Evolutionary conservation across 768 basidiomycete genomes (phyloP), one percentile per base, ranked within the genome.

Genomic region (Suillus luteus): DNA sequence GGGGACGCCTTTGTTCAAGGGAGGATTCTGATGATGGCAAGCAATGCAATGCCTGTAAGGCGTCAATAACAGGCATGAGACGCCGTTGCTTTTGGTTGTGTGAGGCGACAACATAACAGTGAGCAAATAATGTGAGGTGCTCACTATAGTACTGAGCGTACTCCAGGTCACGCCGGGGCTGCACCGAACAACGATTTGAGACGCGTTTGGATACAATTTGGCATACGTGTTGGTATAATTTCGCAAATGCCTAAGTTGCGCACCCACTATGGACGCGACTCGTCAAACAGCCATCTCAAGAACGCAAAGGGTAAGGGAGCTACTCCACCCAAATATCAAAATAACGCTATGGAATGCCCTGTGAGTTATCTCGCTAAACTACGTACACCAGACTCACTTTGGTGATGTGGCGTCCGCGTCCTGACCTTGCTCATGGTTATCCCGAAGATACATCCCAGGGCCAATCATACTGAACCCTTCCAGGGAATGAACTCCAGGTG

Each of bases 291-390:
- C 9, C 17, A 52, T 15, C 38, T 24, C 11, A 48, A 1, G 41
- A 11, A 55, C 24, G 9, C 14, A 24, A 37, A n/a, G 38, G 24
- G 33, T 14, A 15, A 35, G 27, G 27, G 35, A 15, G 9, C 66
- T 38, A 73, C 73, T 69, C 73, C 74, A 73, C n/a, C 74, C 74
- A n/a, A 73, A 74, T 14, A 73, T 68, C 14, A 73, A 67, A 57
- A 73, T 72, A 8, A 75, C 65, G 15, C 73, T 73, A 49, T 8
- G 17, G 14, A 49, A 41, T 44, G 5, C 0, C 1, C 61, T 6
- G 49, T 72, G 33, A 64, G 52, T 5, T 27, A 17, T 40, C 9
- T 7, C 10, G 55, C 15, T 24, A 38, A 51, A 15, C 2, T 38
- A 33, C 7, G 4, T 9, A 17, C 55, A 60, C 15, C 46, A 15